Conservation (phyloP, 1,139 yeast species). For the Lodderomyces parapsilosis region DNA sequence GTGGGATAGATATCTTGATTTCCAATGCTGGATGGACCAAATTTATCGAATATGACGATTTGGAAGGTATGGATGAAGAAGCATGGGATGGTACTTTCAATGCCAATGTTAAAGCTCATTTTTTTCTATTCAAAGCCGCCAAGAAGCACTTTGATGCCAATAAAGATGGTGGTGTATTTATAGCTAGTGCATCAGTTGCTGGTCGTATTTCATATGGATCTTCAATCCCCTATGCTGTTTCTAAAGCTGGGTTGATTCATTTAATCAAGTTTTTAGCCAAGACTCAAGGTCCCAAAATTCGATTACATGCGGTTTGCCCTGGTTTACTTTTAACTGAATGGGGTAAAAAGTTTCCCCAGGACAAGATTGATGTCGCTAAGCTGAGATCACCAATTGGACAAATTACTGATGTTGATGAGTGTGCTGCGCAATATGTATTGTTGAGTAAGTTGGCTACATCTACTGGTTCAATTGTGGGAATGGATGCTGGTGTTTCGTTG, state of each 20-base stretch:
- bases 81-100: slow-evolving; percentile 31
- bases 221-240: slow-evolving; percentile 36
- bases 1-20: slow-evolving; percentile 40
- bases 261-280: slow-evolving; percentile 33
- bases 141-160: slow-evolving; percentile 27
- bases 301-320: slow-evolving; percentile 39
- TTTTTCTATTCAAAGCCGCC: slow-evolving; percentile 31
- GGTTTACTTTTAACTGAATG: slow-evolving; percentile 40
- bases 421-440: slow-evolving; percentile 29
- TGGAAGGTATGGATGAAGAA: slow-evolving; percentile 28
- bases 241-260: slow-evolving; percentile 37
- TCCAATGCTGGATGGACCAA: slow-evolving; percentile 43
- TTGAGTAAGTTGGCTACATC: slow-evolving; percentile 28
- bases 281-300: slow-evolving; percentile 32
- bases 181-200: slow-evolving; percentile 36
- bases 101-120: slow-evolving; percentile 29
- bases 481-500: slow-evolving; percentile 26
- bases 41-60: slow-evolving; percentile 24
- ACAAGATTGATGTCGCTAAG: slow-evolving; percentile 20
- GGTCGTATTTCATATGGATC: slow-evolving; percentile 34
- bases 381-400: slow-evolving; percentile 25
- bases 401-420: slow-evolving; percentile 29
- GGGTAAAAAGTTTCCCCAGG: slow-evolving; percentile 33
- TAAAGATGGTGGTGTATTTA: slow-evolving; percentile 33
- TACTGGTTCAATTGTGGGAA: slow-evolving; percentile 31